Evolutionary conservation across 176 grass and related monocot genomes (phyloP).

Genomic region (Saccharum spontaneum): DNA sequence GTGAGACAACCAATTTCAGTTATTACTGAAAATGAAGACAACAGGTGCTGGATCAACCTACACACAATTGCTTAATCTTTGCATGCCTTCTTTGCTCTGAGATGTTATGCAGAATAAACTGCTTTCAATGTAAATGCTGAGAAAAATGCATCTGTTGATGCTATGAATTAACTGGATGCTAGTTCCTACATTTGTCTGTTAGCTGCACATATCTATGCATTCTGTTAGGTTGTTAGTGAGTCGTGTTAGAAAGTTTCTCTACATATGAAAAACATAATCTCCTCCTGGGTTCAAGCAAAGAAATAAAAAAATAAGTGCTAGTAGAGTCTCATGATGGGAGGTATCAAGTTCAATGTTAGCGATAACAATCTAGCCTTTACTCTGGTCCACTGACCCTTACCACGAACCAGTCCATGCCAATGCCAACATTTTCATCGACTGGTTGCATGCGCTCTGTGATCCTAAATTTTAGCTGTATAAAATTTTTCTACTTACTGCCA

Average conservation of each 20-base stretch:
- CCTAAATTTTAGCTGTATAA: not conserved
- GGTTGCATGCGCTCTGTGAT: not conserved
- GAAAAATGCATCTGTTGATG: not conserved
- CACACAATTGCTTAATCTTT: slow-evolving; percentile 9
- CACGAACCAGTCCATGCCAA: not conserved
- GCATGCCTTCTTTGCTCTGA: slow-evolving; percentile 24
- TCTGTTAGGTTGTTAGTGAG: not conserved
- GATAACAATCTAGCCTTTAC: not conserved
- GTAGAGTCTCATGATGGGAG: not conserved
- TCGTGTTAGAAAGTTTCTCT: not conserved
- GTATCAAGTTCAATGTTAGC: not conserved
- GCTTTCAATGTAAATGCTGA: not conserved
- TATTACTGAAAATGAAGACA: slow-evolving; percentile 58
- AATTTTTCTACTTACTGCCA: not conserved
- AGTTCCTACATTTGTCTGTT: not conserved
- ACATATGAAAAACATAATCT: not conserved
- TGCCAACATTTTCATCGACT: not conserved
- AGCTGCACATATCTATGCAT: not conserved
- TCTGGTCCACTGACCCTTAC: not conserved
- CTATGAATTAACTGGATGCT: not conserved
- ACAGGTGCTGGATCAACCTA: slow-evolving; percentile 47
- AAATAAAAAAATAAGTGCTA: too few relatives aligned
- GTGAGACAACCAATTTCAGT: slow-evolving; percentile 44
- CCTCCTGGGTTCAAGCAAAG: not conserved
- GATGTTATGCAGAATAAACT: not conserved